phyloP scores from a whole-genome alignment of 83 land plant genomes.

The Picea abies region DNA sequence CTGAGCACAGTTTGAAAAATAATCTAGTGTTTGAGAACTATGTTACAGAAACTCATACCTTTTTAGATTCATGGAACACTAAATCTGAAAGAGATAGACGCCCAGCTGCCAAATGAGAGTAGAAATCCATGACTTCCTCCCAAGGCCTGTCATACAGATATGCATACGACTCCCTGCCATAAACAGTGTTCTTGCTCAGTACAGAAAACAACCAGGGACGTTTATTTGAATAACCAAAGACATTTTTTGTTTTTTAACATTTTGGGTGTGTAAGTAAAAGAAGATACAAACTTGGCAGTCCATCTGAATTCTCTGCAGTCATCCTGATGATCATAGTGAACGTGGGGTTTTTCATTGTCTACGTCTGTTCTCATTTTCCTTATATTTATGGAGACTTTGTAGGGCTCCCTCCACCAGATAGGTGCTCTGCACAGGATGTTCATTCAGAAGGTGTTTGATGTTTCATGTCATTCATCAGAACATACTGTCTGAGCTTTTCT shows the following conservation, averaged over 20 bases:
- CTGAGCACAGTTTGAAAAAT: too few relatives aligned
- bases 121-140: slow-evolving; percentile 56
- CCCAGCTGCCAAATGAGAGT: slow-evolving; percentile 47
- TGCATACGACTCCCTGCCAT: slow-evolving; percentile 50
- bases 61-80: background rate
- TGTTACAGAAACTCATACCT: background rate
- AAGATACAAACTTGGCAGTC: slow-evolving; percentile 43
- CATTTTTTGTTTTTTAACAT: too few relatives aligned
- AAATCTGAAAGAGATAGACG: slow-evolving; percentile 27
- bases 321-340: slow-evolving; percentile 62
- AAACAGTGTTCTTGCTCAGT: background rate
- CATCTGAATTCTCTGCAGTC: slow-evolving; percentile 39
- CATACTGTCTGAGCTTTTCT: too few relatives aligned
- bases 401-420: too few relatives aligned
- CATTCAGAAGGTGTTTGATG: too few relatives aligned
- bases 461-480: too few relatives aligned
- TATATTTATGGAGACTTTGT: too few relatives aligned
- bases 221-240: background rate
- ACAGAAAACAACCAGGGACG: background rate
- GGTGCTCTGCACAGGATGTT: too few relatives aligned
- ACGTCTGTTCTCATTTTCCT: too few relatives aligned
- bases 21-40: background rate
- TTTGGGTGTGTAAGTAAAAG: background rate
- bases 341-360: slow-evolving; percentile 25
- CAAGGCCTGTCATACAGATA: slow-evolving; percentile 57